A percentile compares a stretch with the other conserved stretches of the same genome.
These are phyloP conservation scores for Rhynchosporium secalis DNA, from an alignment of 2,329 filamentous ascomycete species.

Conservation along the genomic window DNA sequence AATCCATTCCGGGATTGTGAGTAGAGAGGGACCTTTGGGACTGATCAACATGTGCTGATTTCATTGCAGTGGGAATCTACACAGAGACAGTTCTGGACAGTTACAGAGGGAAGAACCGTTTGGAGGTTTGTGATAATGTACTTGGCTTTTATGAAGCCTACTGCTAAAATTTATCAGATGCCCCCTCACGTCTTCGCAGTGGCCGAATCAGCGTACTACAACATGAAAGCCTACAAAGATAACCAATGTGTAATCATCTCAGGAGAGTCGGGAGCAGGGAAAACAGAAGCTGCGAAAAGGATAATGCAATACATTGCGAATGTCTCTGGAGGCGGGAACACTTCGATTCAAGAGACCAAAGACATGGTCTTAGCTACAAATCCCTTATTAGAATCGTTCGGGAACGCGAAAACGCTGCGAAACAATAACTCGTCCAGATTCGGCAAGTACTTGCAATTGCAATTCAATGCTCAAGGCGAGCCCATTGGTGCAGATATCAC, in stretches of 20 bases:
- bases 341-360: constrained; percentile 91
- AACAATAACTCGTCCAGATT: constrained; percentile 99
- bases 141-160: background rate
- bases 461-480: constrained; percentile 90
- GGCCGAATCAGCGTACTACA: constrained; percentile 95
- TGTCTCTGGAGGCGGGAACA: constrained; percentile 74
- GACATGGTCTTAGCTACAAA: constrained; percentile 99
- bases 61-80: constrained; percentile 78
- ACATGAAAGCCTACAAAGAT: constrained; percentile 99
- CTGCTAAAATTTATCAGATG: constrained; percentile 47
- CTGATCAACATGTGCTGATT: constrained; percentile 40
- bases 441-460: constrained; percentile 95
- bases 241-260: constrained; percentile 99
- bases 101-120: constrained; percentile 94
- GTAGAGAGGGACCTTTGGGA: constrained; percentile 36
- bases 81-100: constrained; percentile 90
- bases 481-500: constrained; percentile 96
- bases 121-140: constrained; percentile 59
- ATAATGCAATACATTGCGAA: constrained; percentile 99
- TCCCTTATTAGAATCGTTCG: constrained; percentile 93
- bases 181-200: constrained; percentile 97
- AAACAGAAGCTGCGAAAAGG: constrained; percentile 97
- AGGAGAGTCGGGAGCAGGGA: constrained; percentile 95
- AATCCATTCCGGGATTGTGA: constrained; percentile 90
- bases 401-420: constrained; percentile 94